Evolutionary conservation across 2,329 filamentous ascomycete genomes (phyloP), one percentile per base, ranked within the genome.

Genomic region (Didymella pomorum): DNA sequence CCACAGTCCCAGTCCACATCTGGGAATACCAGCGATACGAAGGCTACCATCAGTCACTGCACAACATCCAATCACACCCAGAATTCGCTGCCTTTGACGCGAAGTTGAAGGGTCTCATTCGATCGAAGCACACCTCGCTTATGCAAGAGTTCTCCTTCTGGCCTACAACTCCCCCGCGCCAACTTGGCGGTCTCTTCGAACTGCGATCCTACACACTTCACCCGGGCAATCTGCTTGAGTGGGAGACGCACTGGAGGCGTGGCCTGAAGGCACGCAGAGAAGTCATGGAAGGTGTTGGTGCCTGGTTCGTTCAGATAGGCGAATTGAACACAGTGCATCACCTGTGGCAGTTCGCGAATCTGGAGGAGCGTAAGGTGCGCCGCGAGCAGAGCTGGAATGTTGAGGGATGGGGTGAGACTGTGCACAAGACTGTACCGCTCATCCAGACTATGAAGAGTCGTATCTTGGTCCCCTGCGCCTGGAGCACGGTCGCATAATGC

Each of bases 91-190:
- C 86, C 10, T 97, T 97, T 74, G 92, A 97, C 75, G 82, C 81
- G 63, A 91, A 94, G 79, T 88, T 99, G 51, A 93, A 93, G 79
- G 84, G 82, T n/a, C 82, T 98, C 62, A 94, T 99, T 74, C 88
- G 84, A 58, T 87, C 87, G 63, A 98, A 97, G 82, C 87, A 89
- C 67, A 90, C 89, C 4, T 97, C 93, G 0, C 85, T 99, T 50
- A 99, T 99, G 95, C 95, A 99, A 78, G 95, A 99, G 79, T 99
- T 99, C 80, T 97, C 93, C 33, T 99, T 99, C 85, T 99, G 95
- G 95, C 95, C 95, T 1, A 99, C 95, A 3, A 94, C 92, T 0
- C 86, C 93, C 5, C 95, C 95, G 0, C 92, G 95, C 60, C 84
- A 92, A 71, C 86, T 99, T 0, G 95, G 95, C 54, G 95, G 95